These are phyloP conservation scores for Suhomyces sp. DNA, from an alignment of 805 yeast genomes.

Conservation along the genomic window DNA sequence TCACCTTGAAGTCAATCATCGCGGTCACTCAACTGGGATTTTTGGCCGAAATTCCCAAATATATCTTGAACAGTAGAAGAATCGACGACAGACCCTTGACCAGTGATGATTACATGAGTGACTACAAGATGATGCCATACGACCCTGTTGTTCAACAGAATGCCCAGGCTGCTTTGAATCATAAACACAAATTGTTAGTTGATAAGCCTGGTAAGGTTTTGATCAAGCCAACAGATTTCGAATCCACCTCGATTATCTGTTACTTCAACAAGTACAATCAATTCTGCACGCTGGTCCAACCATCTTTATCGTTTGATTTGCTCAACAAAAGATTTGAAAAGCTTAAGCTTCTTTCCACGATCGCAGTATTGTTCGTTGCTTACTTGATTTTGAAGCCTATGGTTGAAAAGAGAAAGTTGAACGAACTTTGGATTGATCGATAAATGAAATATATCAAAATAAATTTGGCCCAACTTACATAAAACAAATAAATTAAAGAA, in stretches of 20 bases:
- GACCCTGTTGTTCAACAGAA: constrained; percentile 55
- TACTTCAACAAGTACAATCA: constrained; percentile 57
- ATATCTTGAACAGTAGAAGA: constrained; percentile 64
- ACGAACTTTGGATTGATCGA: constrained; percentile 46
- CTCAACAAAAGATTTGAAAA: constrained; percentile 68
- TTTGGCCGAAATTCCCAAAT: constrained; percentile 68
- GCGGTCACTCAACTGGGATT: constrained; percentile 59
- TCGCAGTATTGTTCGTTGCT: constrained; percentile 47
- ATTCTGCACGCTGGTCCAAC: constrained; percentile 74
- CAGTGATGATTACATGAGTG: constrained; percentile 48
- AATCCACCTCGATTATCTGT: constrained; percentile 76
- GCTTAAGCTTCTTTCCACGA: constrained; percentile 57
- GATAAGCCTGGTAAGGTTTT: constrained; percentile 21
- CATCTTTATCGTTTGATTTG: constrained; percentile 81
- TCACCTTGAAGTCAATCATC: constrained; percentile 65
- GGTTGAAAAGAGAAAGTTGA: constrained; percentile 52
- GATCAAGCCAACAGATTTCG: constrained; percentile 58
- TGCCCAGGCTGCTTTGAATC: constrained; percentile 32
- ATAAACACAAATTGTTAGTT: constrained; percentile 30
- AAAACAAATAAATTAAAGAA: not conserved
- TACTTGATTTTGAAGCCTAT: constrained; percentile 55
- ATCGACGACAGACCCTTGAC: constrained; percentile 54
- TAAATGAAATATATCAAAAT: not conserved
- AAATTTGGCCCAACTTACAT: not conserved
- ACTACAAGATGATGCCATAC: constrained; percentile 61